Evolutionary conservation across 2,329 filamentous ascomycete genomes (phyloP).

Genomic region (Aspergillus sp.): DNA sequence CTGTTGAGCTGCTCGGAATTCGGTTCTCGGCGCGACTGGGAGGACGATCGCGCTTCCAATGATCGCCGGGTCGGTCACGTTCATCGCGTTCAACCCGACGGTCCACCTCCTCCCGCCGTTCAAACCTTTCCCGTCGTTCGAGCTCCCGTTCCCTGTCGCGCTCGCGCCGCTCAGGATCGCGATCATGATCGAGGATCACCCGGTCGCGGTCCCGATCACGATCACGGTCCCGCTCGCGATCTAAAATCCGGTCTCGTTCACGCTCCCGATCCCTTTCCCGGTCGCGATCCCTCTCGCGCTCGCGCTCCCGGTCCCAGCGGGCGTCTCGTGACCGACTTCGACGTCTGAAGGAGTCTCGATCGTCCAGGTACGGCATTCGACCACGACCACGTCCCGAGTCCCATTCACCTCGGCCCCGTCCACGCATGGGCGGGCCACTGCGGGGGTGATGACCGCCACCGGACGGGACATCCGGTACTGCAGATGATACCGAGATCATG

Average conservation of each 20-base stretch:
- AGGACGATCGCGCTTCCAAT: conserved; percentile 45
- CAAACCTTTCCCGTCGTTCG: conserved; percentile 33
- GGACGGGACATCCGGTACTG: conserved; percentile 39
- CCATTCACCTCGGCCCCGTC: conserved; percentile 47
- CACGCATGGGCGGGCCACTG: conserved; percentile 42
- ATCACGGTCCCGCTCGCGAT: conserved; percentile 37
- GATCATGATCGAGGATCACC: conserved; percentile 27
- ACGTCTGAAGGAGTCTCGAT: conserved; percentile 46
- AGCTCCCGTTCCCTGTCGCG: conserved; percentile 34
- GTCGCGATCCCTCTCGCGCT: conserved; percentile 39
- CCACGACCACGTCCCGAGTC: conserved; percentile 47
- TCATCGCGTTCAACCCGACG: conserved; percentile 34
- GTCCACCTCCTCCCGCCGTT: conserved; percentile 34
- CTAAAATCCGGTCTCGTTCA: conserved; percentile 30
- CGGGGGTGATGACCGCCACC: conserved; percentile 38
- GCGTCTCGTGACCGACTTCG: conserved; percentile 49
- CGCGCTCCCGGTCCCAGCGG: conserved; percentile 43
- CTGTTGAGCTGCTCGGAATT: conserved; percentile 28
- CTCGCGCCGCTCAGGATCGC: conserved; percentile 37
- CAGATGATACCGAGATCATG: conserved; percentile 39
- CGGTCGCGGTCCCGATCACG: conserved; percentile 21
- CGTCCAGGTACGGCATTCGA: conserved; percentile 43
- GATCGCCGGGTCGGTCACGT: conserved; percentile 35
- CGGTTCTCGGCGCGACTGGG: conserved; percentile 36
- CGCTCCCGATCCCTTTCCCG: conserved; percentile 39